Evolutionary conservation across 2,329 filamentous ascomycete genomes (phyloP), one percentile per base, ranked within the genome.

Genomic region (Apiospora hydei): DNA sequence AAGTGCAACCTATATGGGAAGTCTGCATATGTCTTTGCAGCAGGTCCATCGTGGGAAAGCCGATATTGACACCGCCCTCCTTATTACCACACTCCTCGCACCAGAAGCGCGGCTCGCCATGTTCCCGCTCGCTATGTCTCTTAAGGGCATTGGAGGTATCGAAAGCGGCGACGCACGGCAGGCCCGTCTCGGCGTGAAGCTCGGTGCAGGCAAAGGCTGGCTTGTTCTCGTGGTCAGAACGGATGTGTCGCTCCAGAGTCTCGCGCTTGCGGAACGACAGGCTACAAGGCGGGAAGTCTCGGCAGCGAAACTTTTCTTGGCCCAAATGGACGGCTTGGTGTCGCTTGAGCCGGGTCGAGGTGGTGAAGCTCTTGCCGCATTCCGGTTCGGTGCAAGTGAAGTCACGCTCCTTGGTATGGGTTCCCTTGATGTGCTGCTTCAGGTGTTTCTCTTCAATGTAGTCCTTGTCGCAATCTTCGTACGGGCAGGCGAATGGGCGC

Each of bases 361-460:
- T 97, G 69, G 94, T 88, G 79, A 98, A 98, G 46, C 88, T 90
- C 85, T 96, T 96, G 69, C 86, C 90, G 79, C 96, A 98, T 7
- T 87, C 91, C 18, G 89, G 86, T 77, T 90, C 90, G n/a, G 88
- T 85, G 83, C 95, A 98, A 38, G 88, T 81, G 80, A 94, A 92
- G 67, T 90, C 88, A 72, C 92, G 88, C 75, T 94, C 88, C 71
- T 90, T 86, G 26, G 89, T 92, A 80, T 98, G 96, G 14, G 92
- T 91, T 71, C 93, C 93, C 80, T 95, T 95, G 78, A 97, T 83
- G 80, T 98, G 96, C 75, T 95, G 92, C 73, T 92, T 91, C 24
- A 98, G 86, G 82, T 98, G 95, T 77, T 96, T 96, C 75, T 94
- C 90, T 74, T 96, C 93, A 18, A 94, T 89, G 80, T 97, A 98